Evolutionary conservation across 2,329 filamentous ascomycete species (phyloP), one percentile per base, ranked within the genome.

Genomic region (Sclerotinia sclerotiorum): DNA sequence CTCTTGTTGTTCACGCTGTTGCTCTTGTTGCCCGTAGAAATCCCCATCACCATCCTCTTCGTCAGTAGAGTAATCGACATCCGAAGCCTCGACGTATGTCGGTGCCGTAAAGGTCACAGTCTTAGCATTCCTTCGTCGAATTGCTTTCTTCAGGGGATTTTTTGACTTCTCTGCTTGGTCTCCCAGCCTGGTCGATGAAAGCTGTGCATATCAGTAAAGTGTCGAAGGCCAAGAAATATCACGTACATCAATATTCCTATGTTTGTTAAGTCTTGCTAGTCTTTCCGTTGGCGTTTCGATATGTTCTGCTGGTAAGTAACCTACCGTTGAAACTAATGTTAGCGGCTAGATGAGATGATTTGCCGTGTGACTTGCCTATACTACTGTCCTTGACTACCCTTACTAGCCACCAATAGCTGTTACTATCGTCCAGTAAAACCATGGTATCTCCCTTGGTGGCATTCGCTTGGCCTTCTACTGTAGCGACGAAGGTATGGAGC

Each of bases 381-480:
- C 93, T 98, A 79, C 92, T 96, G 80, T 99, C 95, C 80, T 98
- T 98, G 65, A 98, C 94, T 57, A 99, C 92, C 72, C 94, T 87
- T 19, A 99, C 95, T 70, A 99, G 87, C 95, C 95, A 99, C 95
- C 95, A 99, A 80, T 99, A 99, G 81, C 94, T 98, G 82, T 99
- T 99, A 81, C 93, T 98, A 76, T 99, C 95, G 77, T 99, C 95
- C 29, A 99, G 86, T 72, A 99, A 84, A 66, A 98, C 94, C 95
- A 99, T 99, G 19, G 94, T 98, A 77, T 99, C 95, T 64, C 95
- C 95, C 81, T 99, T 99, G 46, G 93, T 96, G 69, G 95, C 95
- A 82, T 98, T 99, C 71, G 95, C 95, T 80, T 99, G 95, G 39
- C 95, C 95, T 81, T 99, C 95, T 61, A 99, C 95, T 0, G 95